Percentiles rank a stretch among this genome's conserved stretches.
Evolutionary conservation across 2,329 filamentous ascomycete genomes (phyloP).

Genomic region (Penicillium sp.): DNA sequence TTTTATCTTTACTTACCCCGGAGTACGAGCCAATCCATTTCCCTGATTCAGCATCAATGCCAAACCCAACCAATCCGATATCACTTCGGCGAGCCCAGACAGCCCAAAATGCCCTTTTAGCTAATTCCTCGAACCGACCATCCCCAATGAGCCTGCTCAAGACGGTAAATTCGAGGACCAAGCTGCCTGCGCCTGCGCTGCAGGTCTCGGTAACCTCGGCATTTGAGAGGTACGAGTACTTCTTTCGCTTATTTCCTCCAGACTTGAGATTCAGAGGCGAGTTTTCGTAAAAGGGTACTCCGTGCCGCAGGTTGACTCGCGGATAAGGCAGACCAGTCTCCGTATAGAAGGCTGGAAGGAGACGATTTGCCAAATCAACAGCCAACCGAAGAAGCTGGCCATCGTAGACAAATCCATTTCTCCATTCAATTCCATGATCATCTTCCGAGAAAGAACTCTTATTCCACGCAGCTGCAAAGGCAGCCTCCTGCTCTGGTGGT

Average conservation of each 20-base stretch:
- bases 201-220: slow-evolving; percentile 92
- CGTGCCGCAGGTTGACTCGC: slow-evolving; percentile 84
- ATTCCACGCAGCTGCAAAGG: slow-evolving; percentile 44
- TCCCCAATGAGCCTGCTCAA: slow-evolving; percentile 87
- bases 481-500: slow-evolving; percentile 46
- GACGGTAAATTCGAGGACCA: slow-evolving; percentile 90
- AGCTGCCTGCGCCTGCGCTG: slow-evolving; percentile 91
- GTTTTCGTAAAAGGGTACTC: slow-evolving; percentile 89
- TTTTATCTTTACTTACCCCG: slow-evolving; percentile 51
- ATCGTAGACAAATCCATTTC: slow-evolving; percentile 77
- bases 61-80: slow-evolving; percentile 84
- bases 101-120: slow-evolving; percentile 93
- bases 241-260: slow-evolving; percentile 30
- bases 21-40: slow-evolving; percentile 85
- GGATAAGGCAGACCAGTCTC: slow-evolving; percentile 91
- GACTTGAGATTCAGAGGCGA: slow-evolving; percentile 68
- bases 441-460: slow-evolving; percentile 28
- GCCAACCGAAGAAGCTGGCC: slow-evolving; percentile 90
- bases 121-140: slow-evolving; percentile 80
- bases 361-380: slow-evolving; percentile 75
- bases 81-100: slow-evolving; percentile 88
- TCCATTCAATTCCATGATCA: slow-evolving; percentile 63
- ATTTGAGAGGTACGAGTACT: slow-evolving; percentile 19
- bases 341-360: slow-evolving; percentile 91
- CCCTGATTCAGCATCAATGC: slow-evolving; percentile 88